Conservation (phyloP, 2,329 filamentous ascomycete genomes). For the Colletotrichum theobromicola region DNA sequence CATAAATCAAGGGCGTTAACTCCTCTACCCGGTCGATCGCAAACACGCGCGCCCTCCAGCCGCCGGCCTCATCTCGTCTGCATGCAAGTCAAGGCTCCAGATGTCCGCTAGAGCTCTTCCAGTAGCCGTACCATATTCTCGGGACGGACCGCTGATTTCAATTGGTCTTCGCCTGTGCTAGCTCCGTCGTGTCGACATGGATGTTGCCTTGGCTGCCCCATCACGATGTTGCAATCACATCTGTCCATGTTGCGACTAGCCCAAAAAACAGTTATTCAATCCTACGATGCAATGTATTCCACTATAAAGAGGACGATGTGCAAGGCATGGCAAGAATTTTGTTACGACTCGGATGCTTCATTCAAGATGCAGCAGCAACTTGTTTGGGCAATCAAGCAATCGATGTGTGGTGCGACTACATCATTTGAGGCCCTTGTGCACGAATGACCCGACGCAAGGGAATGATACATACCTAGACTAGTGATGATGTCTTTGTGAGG, state of each 20-base stretch:
- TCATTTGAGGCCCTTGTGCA: neutral
- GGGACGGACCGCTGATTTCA: neutral
- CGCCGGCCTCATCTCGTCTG: neutral
- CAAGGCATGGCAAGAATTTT: fast-evolving
- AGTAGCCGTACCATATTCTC: neutral
- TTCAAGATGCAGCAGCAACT: neutral
- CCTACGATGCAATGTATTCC: neutral
- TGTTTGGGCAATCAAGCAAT: neutral
- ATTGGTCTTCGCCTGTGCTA: neutral
- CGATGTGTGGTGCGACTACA: too few species aligned
- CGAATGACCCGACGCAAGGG: neutral
- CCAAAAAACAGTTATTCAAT: neutral
- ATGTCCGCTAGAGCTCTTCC: neutral
- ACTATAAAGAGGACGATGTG: neutral
- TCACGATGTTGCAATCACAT: neutral
- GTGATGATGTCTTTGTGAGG: neutral
- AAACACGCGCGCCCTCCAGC: neutral
- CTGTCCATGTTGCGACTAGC: neutral
- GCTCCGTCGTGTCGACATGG: neutral
- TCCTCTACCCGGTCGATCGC: neutral
- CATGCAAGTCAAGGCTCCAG: neutral
- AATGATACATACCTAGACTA: neutral
- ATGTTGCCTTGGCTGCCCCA: neutral
- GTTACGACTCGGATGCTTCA: neutral
- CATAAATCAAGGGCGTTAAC: neutral